A percentile compares a stretch with the other conserved stretches of the same genome.
These are phyloP conservation scores for Leptographium radiaticola DNA, from an alignment of 2,329 filamentous ascomycete genomes.

Conservation along the genomic window DNA sequence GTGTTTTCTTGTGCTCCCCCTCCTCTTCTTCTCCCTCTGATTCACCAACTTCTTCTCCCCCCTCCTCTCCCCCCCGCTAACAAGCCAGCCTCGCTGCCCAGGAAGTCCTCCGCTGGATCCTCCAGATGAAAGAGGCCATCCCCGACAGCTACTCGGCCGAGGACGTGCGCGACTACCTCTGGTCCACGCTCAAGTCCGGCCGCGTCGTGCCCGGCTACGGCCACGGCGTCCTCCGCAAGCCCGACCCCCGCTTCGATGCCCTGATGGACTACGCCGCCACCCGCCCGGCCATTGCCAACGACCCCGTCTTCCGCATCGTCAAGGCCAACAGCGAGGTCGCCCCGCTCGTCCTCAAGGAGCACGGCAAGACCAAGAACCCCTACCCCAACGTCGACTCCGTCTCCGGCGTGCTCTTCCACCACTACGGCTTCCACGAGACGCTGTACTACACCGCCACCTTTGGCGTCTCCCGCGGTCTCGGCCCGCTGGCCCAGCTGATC, in stretches of 20 bases:
- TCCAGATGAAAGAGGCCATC: conserved; percentile 88
- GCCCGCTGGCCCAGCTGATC: conserved; percentile 84
- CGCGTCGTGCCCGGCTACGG: conserved; percentile 92
- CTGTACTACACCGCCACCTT: conserved; percentile 80
- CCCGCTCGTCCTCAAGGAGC: conserved; percentile 78
- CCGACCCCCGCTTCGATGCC: conserved; percentile 90
- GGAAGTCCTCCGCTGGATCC: conserved; percentile 91
- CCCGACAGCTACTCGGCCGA: conserved; percentile 64
- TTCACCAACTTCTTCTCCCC: not conserved
- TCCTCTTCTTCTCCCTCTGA: not conserved
- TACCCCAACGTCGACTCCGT: conserved; percentile 94
- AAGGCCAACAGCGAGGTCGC: conserved; percentile 88
- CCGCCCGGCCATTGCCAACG: conserved; percentile 69
- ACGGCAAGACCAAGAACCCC: conserved; percentile 97
- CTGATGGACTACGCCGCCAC: conserved; percentile 89
- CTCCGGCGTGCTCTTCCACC: conserved; percentile 91
- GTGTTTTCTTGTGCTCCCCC: conserved; percentile 10
- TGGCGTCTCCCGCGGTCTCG: conserved; percentile 58
- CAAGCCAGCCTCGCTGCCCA: conserved; percentile 67
- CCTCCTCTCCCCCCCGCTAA: not conserved
- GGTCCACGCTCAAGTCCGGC: conserved; percentile 84
- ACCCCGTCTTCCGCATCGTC: conserved; percentile 89
- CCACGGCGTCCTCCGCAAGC: conserved; percentile 90
- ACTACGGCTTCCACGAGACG: conserved; percentile 95
- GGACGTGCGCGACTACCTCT: conserved; percentile 81